These are phyloP conservation scores for Komagataea norvegica DNA, from an alignment of 1,139 yeast species.

Conservation along the genomic window DNA sequence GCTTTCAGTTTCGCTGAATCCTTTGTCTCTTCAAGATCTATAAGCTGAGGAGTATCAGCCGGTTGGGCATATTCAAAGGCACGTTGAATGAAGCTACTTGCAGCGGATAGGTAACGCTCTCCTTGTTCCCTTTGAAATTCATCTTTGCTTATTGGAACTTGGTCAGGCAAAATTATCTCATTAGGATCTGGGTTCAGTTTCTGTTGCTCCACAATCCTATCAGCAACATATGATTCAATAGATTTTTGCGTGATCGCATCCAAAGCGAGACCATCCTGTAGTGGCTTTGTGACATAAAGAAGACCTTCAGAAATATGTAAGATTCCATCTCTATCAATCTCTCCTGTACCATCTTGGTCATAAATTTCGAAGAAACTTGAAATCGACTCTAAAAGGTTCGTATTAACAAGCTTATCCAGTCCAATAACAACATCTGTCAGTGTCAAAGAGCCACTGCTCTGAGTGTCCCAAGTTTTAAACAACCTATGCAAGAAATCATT, in stretches of 20 bases:
- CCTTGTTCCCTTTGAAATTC: slow-evolving; percentile 65
- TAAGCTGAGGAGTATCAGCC: slow-evolving; percentile 41
- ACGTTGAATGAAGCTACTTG: slow-evolving; percentile 79
- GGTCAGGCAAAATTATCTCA: slow-evolving; percentile 50
- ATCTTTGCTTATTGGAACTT: slow-evolving; percentile 57
- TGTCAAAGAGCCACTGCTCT: slow-evolving; percentile 50
- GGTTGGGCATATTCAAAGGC: slow-evolving; percentile 91
- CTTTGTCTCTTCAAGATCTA: slow-evolving; percentile 31
- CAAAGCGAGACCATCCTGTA: slow-evolving; percentile 62
- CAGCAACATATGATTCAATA: slow-evolving; percentile 63
- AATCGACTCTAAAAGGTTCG: slow-evolving; percentile 74
- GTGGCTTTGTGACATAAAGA: slow-evolving; percentile 75
- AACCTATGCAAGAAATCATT: slow-evolving; percentile 57
- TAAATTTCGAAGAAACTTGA: slow-evolving; percentile 76
- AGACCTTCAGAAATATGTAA: slow-evolving; percentile 83
- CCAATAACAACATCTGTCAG: slow-evolving; percentile 72
- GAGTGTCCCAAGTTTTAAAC: slow-evolving; percentile 67
- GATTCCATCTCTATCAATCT: slow-evolving; percentile 73
- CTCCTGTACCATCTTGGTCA: slow-evolving; percentile 56
- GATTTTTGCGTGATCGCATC: slow-evolving; percentile 57
- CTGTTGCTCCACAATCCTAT: slow-evolving; percentile 40
- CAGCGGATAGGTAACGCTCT: slow-evolving; percentile 80
- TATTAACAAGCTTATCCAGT: slow-evolving; percentile 60
- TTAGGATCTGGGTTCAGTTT: slow-evolving; percentile 26
- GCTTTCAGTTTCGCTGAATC: slow-evolving; percentile 38